Evolutionary conservation across 495 filamentous ascomycete genomes (phyloP).

Genomic region (Aspergillus diversus): DNA sequence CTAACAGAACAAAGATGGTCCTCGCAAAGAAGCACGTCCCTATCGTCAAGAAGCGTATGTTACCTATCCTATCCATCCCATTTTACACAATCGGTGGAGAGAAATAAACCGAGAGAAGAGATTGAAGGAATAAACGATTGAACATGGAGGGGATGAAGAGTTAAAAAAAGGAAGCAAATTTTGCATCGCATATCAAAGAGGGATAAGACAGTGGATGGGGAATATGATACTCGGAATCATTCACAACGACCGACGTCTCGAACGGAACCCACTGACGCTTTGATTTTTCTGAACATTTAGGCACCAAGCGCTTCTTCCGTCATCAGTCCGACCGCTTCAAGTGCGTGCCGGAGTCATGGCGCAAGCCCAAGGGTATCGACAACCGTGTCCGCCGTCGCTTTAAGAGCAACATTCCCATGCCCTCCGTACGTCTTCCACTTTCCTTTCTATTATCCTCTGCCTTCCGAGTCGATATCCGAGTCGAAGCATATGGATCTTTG

Average conservation of each 20-base stretch:
- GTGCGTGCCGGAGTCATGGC: conserved; percentile 83
- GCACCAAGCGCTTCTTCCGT: conserved; percentile 87
- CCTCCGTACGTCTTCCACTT: conserved; percentile 73
- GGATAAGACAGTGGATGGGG: no score
- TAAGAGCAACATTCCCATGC: conserved; percentile 94
- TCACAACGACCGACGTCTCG: neutral
- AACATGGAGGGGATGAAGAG: neutral
- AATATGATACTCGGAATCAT: neutral
- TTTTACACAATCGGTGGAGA: neutral
- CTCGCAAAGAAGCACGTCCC: conserved; percentile 97
- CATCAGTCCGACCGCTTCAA: conserved; percentile 97
- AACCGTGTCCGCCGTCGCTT: conserved; percentile 88
- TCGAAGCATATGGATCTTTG: no score
- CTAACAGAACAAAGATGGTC: conserved; percentile 72
- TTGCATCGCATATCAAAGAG: neutral
- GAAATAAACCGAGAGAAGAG: neutral
- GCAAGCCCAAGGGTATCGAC: conserved; percentile 99
- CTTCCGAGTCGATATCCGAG: no score
- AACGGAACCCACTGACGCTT: neutral
- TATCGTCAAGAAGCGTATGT: conserved; percentile 99
- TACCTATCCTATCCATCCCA: conserved; percentile 16
- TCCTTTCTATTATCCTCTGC: conserved; percentile 5
- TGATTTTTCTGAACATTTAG: conserved; percentile 44
- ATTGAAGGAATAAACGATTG: neutral
- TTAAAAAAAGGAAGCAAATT: neutral